phyloP scores from a whole-genome alignment of 805 yeast species.

The Hanseniaspora guilliermondii region DNA sequence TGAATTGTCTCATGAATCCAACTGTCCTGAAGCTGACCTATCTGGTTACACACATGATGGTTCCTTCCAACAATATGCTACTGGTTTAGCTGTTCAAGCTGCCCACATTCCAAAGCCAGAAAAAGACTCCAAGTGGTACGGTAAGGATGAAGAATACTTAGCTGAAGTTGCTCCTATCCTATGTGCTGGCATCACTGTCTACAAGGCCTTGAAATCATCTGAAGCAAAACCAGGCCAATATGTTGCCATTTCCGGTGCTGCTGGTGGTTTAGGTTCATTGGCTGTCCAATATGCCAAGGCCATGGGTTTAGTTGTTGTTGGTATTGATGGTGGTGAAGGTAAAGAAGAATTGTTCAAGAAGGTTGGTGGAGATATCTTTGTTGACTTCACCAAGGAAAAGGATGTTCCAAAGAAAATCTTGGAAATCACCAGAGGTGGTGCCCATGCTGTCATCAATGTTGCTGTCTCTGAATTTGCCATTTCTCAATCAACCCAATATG shows the following conservation, averaged over 20 bases:
- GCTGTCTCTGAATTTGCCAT: slow-evolving; percentile 46
- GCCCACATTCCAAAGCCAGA: slow-evolving; percentile 38
- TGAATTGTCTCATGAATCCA: slow-evolving; percentile 45
- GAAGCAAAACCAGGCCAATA: slow-evolving; percentile 50
- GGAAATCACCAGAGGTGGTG: slow-evolving; percentile 47
- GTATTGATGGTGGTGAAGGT: slow-evolving; percentile 63
- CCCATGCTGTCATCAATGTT: slow-evolving; percentile 58
- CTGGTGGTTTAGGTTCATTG: slow-evolving; percentile 68
- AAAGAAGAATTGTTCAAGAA: slow-evolving; percentile 41
- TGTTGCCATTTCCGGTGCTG: slow-evolving; percentile 68
- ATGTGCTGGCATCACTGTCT: slow-evolving; percentile 58
- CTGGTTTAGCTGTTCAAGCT: slow-evolving; percentile 54
- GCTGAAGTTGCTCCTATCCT: slow-evolving; percentile 49
- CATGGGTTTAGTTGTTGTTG: slow-evolving; percentile 60
- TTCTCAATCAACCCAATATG: slow-evolving; percentile 38
- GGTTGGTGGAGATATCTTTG: slow-evolving; percentile 52
- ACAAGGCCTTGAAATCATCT: slow-evolving; percentile 55
- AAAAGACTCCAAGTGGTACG: slow-evolving; percentile 10
- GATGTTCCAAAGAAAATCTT: slow-evolving; percentile 37
- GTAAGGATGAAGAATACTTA: slow-evolving; percentile 35
- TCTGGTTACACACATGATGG: slow-evolving; percentile 66
- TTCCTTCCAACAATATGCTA: slow-evolving; percentile 54
- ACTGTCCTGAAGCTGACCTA: slow-evolving; percentile 58
- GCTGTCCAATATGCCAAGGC: slow-evolving; percentile 68
- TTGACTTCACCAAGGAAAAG: slow-evolving; percentile 43